Conservation (phyloP, 257 asterid species). For the Orobanche coerulescens region DNA sequence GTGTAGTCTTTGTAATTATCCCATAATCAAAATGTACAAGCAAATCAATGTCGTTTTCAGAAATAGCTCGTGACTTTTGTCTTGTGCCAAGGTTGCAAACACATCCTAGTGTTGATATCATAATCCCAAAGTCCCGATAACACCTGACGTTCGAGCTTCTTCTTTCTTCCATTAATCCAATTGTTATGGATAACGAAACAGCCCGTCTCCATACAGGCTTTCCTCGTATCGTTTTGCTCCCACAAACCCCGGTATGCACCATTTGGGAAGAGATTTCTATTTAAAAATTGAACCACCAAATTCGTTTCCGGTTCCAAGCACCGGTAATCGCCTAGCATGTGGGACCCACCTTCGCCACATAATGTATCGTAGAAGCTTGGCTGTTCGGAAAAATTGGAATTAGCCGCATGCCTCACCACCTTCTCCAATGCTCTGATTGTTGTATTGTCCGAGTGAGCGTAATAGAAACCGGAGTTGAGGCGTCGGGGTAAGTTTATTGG, state of each 20-base stretch:
- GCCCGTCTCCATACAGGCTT: slow-evolving; percentile 45
- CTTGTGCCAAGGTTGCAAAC: slow-evolving; percentile 53
- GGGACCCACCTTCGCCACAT: slow-evolving; percentile 77
- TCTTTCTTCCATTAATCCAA: slow-evolving; percentile 71
- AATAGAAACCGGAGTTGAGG: slow-evolving; percentile 91
- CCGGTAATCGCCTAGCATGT: slow-evolving; percentile 51
- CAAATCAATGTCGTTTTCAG: slow-evolving; percentile 22
- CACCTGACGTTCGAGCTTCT: slow-evolving; percentile 74
- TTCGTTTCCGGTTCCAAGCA: slow-evolving; percentile 72
- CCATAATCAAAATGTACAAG: slow-evolving; percentile 14
- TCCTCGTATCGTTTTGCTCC: slow-evolving; percentile 48
- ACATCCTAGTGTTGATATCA: slow-evolving; percentile 69
- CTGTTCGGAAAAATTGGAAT: slow-evolving; percentile 76
- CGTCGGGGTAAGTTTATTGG: slow-evolving; percentile 92
- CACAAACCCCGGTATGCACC: slow-evolving; percentile 75
- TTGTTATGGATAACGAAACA: slow-evolving; percentile 70
- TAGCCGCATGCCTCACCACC: slow-evolving; percentile 76
- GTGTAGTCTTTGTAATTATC: too few relatives aligned
- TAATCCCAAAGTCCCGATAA: slow-evolving; percentile 81
- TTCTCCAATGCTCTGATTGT: slow-evolving; percentile 66
- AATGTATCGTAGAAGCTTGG: slow-evolving; percentile 84
- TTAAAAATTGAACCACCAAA: slow-evolving; percentile 60
- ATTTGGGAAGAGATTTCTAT: slow-evolving; percentile 72
- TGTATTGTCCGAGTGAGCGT: slow-evolving; percentile 53
- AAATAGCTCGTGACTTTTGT: slow-evolving; percentile 38